These are phyloP conservation scores for Poronia punctata DNA, from an alignment of 495 filamentous ascomycete species.

Conservation along the genomic window DNA sequence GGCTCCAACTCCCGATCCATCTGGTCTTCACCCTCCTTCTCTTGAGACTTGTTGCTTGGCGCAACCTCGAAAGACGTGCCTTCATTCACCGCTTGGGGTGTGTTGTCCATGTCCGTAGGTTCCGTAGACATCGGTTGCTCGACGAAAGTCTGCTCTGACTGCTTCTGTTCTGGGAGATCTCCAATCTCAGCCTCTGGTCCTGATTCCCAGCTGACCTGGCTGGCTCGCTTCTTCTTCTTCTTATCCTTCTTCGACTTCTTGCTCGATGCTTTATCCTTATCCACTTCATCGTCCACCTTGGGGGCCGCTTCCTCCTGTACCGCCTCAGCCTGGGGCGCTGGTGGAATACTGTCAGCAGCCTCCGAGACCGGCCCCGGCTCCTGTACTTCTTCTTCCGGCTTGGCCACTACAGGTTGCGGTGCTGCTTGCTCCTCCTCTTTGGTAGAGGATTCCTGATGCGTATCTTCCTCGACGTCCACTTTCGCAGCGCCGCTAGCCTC, in stretches of 20 bases:
- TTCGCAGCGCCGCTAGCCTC: not conserved
- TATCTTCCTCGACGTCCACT: not conserved
- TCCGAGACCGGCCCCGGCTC: not conserved
- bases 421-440: slow-evolving; percentile 6
- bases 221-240: slow-evolving; percentile 26
- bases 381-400: not conserved
- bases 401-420: not conserved
- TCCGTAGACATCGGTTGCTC: slow-evolving; percentile 4
- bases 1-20: slow-evolving; percentile 4
- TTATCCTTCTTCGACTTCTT: slow-evolving; percentile 31
- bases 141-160: slow-evolving; percentile 7
- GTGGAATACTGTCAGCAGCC: not conserved
- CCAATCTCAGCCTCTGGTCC: slow-evolving; percentile 12
- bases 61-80: slow-evolving; percentile 9
- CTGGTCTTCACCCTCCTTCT: slow-evolving; percentile 11
- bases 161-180: slow-evolving; percentile 8
- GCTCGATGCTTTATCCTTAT: slow-evolving; percentile 5
- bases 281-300: slow-evolving; percentile 6
- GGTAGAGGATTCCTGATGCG: not conserved
- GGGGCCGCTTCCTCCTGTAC: slow-evolving; percentile 4
- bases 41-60: slow-evolving; percentile 19
- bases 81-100: not conserved
- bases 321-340: not conserved
- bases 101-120: slow-evolving; percentile 1
- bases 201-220: slow-evolving; percentile 13